Evolutionary conservation across 2,329 filamentous ascomycete genomes (phyloP).

Genomic region (Ceratocystis diversiconidia): DNA sequence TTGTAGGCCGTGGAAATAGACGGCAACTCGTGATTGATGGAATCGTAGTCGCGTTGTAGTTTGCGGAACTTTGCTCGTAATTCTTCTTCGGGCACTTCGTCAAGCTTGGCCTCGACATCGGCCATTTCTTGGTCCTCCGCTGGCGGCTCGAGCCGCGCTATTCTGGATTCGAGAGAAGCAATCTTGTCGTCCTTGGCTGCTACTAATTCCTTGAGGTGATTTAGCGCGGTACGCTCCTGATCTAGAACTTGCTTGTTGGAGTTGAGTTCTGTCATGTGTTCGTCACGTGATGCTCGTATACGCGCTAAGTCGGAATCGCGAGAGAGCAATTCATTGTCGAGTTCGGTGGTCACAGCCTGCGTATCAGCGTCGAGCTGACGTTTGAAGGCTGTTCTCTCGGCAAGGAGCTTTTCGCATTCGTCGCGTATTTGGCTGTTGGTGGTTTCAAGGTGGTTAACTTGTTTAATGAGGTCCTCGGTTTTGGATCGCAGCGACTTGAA

Average conservation of each 20-base stretch:
- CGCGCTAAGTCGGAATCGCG: slow-evolving; percentile 75
- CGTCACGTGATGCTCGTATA: slow-evolving; percentile 71
- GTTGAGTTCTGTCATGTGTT: slow-evolving; percentile 66
- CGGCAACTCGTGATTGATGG: slow-evolving; percentile 75
- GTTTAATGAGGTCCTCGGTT: slow-evolving; percentile 82
- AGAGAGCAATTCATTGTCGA: slow-evolving; percentile 66
- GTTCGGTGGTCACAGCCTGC: slow-evolving; percentile 56
- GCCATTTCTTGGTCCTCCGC: slow-evolving; percentile 34
- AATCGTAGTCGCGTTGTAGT: slow-evolving; percentile 63
- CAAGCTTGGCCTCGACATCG: slow-evolving; percentile 30
- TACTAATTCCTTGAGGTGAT: slow-evolving; percentile 67
- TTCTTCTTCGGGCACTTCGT: slow-evolving; percentile 52
- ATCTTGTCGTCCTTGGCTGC: slow-evolving; percentile 71
- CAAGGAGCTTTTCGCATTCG: slow-evolving; percentile 70
- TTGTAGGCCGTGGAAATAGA: slow-evolving; percentile 86
- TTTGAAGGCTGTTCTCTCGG: slow-evolving; percentile 71
- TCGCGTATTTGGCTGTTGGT: slow-evolving; percentile 73
- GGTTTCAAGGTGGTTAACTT: slow-evolving; percentile 81
- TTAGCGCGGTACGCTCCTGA: slow-evolving; percentile 52
- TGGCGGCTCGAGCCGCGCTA: slow-evolving; percentile 51
- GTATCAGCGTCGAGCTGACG: slow-evolving; percentile 70
- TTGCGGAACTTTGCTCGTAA: slow-evolving; percentile 59
- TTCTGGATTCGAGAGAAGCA: slow-evolving; percentile 64
- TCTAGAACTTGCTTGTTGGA: slow-evolving; percentile 69
- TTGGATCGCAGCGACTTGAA: slow-evolving; percentile 86